These are phyloP conservation scores for Scolecobasidium constrictum DNA, from an alignment of 2,329 filamentous ascomycete genomes.

Conservation along the genomic window DNA sequence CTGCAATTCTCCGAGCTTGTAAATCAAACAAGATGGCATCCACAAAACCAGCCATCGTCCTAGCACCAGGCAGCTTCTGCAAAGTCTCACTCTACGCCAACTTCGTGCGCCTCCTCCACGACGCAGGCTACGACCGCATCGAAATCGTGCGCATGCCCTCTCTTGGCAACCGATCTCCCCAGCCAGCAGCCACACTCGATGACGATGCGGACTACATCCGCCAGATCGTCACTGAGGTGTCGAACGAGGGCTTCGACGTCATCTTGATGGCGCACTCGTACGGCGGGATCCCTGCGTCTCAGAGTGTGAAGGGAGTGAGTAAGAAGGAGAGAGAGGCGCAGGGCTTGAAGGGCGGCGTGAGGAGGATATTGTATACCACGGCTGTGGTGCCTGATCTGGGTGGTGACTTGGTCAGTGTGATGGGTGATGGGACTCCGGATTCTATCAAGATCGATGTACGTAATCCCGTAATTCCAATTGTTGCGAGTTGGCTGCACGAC, in stretches of 20 bases:
- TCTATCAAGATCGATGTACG: conserved; percentile 6
- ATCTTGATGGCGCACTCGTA: conserved; percentile 25
- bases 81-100: conserved; percentile 13
- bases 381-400: conserved; percentile 8
- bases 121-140: conserved; percentile 14
- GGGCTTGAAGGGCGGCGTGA: conserved; percentile 22
- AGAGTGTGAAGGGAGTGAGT: conserved; percentile 19
- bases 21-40: too few species aligned
- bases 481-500: background rate
- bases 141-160: conserved; percentile 11
- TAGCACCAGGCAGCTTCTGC: conserved; percentile 19
- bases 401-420: background rate
- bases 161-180: conserved; percentile 5
- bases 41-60: conserved; percentile 15
- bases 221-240: conserved; percentile 13
- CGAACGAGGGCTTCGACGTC: conserved; percentile 22
- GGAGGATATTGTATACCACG: conserved; percentile 16
- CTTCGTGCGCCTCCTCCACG: conserved; percentile 11
- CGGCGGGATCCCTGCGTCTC: conserved; percentile 21
- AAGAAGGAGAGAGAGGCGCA: conserved; percentile 17
- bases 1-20: too few species aligned
- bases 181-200: conserved; percentile 14
- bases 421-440: background rate
- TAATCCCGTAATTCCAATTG: too few species aligned
- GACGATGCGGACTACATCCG: conserved; percentile 22